Evolutionary conservation across 2,329 filamentous ascomycete genomes (phyloP).

Genomic region (Epicoccum sorghinum): DNA sequence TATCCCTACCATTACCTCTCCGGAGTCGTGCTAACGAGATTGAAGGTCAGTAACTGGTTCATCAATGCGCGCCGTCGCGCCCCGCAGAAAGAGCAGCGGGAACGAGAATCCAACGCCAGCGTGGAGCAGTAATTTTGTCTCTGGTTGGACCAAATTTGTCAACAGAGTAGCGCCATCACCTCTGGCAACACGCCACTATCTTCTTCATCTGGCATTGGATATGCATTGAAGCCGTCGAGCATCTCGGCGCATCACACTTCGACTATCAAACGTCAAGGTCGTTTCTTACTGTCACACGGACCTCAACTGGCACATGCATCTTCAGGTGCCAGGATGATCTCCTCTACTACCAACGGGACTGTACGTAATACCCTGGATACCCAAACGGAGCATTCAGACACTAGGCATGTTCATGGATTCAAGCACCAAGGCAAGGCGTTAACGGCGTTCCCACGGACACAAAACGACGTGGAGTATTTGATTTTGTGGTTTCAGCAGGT

Average conservation of each 20-base stretch:
- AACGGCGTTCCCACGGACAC: constrained; percentile 11
- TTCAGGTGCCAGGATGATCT: neutral
- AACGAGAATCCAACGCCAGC: constrained; percentile 30
- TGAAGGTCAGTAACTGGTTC: constrained; percentile 76
- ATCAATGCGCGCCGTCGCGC: constrained; percentile 73
- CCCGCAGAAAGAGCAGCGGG: constrained; percentile 39
- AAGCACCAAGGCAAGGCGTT: constrained; percentile 9
- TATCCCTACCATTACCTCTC: neutral
- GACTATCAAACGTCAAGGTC: neutral
- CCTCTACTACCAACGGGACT: neutral
- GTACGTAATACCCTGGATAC: constrained; percentile 26
- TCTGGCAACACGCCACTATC: neutral
- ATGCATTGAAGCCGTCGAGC: constrained; percentile 11
- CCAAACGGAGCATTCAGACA: constrained; percentile 22
- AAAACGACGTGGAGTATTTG: constrained; percentile 7
- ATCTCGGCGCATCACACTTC: neutral
- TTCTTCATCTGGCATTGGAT: constrained; percentile 11
- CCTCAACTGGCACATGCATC: constrained; percentile 5
- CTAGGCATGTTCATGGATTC: constrained; percentile 3
- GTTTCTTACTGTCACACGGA: constrained; percentile 1
- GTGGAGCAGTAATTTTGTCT: neutral
- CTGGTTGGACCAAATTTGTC: neutral
- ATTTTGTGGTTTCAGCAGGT: constrained; percentile 1
- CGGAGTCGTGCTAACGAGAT: constrained; percentile 16
- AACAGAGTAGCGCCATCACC: neutral